Evolutionary conservation across 2,329 filamentous ascomycete species (phyloP).

Genomic region (Cercospora nicotianae): DNA sequence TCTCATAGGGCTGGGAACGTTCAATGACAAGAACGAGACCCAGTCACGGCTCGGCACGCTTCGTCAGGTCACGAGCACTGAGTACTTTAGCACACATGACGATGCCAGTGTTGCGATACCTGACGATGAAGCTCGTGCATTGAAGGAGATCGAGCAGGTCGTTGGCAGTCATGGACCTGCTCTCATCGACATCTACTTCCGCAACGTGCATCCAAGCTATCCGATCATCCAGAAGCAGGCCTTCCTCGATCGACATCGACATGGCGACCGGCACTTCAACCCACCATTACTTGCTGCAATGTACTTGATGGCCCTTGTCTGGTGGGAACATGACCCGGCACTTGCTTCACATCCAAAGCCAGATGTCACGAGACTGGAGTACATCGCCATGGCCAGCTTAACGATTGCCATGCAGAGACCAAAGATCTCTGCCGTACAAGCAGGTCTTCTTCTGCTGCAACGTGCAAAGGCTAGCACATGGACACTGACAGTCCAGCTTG

Average conservation of each 20-base stretch:
- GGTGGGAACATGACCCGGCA: constrained; percentile 75
- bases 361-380: constrained; percentile 71
- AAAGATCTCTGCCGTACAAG: constrained; percentile 78
- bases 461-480: constrained; percentile 76
- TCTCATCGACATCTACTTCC: constrained; percentile 79
- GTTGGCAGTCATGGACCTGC: constrained; percentile 75
- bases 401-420: constrained; percentile 76
- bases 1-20: constrained; percentile 76
- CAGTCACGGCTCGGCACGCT: constrained; percentile 63
- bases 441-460: constrained; percentile 72
- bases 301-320: constrained; percentile 83
- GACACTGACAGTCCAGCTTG: constrained; percentile 81
- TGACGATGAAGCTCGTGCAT: constrained; percentile 67
- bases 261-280: constrained; percentile 70
- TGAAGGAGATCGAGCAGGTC: constrained; percentile 71
- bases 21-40: constrained; percentile 79
- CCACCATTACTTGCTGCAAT: constrained; percentile 76
- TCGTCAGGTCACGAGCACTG: constrained; percentile 72
- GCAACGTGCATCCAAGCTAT: constrained; percentile 75
- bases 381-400: constrained; percentile 70
- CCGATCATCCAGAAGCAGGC: constrained; percentile 80
- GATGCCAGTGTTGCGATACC: constrained; percentile 71
- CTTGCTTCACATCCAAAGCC: constrained; percentile 66
- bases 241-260: constrained; percentile 75
- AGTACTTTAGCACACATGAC: constrained; percentile 78